Percentiles rank a stretch among this genome's conserved stretches.
Evolutionary conservation across 345 rosid species (phyloP).

Genomic region (Hibiscus syriacus): DNA sequence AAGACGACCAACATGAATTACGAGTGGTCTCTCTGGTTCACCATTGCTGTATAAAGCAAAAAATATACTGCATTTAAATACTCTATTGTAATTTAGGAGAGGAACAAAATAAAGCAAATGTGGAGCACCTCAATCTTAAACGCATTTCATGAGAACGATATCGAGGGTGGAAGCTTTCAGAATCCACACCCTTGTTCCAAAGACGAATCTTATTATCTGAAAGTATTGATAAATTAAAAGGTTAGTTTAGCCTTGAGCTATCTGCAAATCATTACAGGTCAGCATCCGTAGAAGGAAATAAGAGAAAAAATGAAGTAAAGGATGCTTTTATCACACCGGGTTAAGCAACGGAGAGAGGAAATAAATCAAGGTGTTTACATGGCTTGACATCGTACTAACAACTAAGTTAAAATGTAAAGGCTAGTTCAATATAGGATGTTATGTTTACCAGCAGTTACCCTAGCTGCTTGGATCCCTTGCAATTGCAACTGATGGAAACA

Average conservation of each 20-base stretch:
- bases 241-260: conserved; percentile 14
- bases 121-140: conserved; percentile 59
- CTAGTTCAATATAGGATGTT: neutral
- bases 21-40: conserved; percentile 86
- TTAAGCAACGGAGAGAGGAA: neutral
- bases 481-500: conserved; percentile 94
- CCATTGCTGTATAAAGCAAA: conserved; percentile 51
- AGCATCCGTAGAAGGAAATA: neutral
- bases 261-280: neutral
- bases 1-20: conserved; percentile 91
- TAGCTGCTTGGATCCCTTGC: conserved; percentile 69
- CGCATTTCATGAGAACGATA: conserved; percentile 80
- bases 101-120: neutral
- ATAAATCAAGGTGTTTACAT: neutral
- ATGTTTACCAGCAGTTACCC: conserved; percentile 78
- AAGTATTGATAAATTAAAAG: conserved; percentile 6
- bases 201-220: conserved; percentile 90
- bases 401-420: neutral
- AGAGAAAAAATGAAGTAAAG: neutral
- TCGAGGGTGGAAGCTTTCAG: conserved; percentile 82
- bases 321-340: neutral
- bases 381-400: neutral
- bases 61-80: conserved; percentile 9
- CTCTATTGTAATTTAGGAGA: neutral
- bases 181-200: conserved; percentile 99